phyloP scores from a whole-genome alignment of 176 grass and related monocot species.

The Juncus inflexus region DNA sequence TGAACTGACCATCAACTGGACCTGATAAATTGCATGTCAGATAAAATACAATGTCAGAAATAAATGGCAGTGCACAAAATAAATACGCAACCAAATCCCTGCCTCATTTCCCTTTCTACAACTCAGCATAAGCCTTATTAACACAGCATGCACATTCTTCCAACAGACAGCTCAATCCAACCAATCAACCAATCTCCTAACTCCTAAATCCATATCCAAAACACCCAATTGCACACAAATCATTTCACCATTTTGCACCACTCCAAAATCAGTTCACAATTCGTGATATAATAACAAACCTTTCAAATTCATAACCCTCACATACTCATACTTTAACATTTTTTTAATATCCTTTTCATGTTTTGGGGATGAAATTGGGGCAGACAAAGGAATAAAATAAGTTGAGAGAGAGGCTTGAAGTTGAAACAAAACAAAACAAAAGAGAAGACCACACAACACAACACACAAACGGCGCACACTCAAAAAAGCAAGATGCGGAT shows the following conservation, averaged over 20 bases:
- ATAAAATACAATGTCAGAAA: no score
- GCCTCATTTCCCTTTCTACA: not conserved
- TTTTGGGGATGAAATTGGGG: not conserved
- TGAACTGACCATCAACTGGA: no score
- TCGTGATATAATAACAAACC: not conserved
- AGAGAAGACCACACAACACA: constrained; percentile 6
- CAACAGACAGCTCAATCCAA: constrained; percentile 15
- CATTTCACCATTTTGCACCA: no score
- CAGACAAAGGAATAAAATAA: not conserved
- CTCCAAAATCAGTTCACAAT: no score
- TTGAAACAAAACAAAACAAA: not conserved
- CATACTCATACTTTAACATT: not conserved
- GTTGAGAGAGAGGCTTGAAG: not conserved
- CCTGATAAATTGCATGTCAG: no score
- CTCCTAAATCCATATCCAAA: no score
- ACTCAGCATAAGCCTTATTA: not conserved
- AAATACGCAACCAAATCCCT: not conserved
- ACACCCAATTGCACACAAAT: no score
- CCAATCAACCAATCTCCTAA: not conserved
- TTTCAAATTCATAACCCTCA: not conserved
- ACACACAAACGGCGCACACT: not conserved
- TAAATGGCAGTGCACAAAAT: no score
- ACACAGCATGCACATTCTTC: not conserved
- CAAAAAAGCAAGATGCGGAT: constrained; percentile 15
- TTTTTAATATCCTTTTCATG: not conserved